Evolutionary conservation across 345 rosid species (phyloP).

Genomic region (Atalantia buxifolia): DNA sequence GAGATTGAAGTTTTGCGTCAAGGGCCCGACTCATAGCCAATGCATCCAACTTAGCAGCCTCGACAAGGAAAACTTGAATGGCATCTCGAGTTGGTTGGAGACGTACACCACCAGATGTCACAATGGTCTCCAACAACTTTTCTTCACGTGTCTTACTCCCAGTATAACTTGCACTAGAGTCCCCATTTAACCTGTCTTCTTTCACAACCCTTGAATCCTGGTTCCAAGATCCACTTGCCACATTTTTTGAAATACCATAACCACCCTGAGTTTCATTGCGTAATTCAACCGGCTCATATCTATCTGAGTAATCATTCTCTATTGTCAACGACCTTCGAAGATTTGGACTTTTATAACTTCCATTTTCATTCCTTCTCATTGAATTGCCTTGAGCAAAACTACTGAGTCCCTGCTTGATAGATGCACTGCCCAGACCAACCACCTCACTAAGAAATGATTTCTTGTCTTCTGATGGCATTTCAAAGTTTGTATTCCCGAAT

Average conservation of each 20-base stretch:
- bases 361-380: conserved; percentile 61
- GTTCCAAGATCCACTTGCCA: conserved; percentile 60
- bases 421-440: conserved; percentile 92
- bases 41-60: conserved; percentile 84
- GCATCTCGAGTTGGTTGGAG: conserved; percentile 97
- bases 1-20: conserved; percentile 82
- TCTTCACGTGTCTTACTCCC: conserved; percentile 82
- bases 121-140: conserved; percentile 84
- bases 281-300: conserved; percentile 69
- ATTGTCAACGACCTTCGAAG: conserved; percentile 85
- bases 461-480: conserved; percentile 69
- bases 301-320: conserved; percentile 58
- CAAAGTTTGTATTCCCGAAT: conserved; percentile 85
- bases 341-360: conserved; percentile 78
- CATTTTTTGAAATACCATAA: conserved; percentile 43
- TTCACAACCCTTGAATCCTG: conserved; percentile 41
- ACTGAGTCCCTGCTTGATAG: conserved; percentile 87
- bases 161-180: conserved; percentile 42
- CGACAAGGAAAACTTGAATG: conserved; percentile 68
- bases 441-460: conserved; percentile 93
- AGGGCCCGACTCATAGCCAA: conserved; percentile 73
- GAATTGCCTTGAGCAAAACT: conserved; percentile 70
- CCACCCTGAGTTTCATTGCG: conserved; percentile 42
- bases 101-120: conserved; percentile 92
- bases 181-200: conserved; percentile 34